Conservation (phyloP, 2,329 filamentous ascomycete species). For the Exophiala spinifera region DNA sequence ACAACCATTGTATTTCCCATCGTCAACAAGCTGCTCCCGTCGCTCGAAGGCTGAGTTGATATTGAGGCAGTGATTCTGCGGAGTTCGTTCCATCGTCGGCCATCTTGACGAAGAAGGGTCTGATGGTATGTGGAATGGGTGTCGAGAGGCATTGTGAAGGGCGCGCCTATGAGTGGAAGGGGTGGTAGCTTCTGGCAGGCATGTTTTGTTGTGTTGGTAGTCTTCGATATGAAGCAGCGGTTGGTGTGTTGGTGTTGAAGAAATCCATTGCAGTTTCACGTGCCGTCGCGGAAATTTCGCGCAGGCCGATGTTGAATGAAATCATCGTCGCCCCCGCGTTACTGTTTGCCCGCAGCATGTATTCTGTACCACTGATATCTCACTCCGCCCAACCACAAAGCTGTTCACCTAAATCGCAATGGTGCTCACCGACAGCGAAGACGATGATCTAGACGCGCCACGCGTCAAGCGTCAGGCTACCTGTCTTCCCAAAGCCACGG, state of each 20-base stretch:
- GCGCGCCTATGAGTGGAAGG: no score
- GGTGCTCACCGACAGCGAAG: constrained; percentile 25
- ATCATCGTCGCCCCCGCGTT: background rate
- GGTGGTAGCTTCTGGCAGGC: no score
- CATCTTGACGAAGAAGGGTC: constrained; percentile 76
- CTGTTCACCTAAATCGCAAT: constrained; percentile 3
- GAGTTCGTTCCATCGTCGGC: constrained; percentile 94
- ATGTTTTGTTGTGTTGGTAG: no score
- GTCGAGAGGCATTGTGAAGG: constrained; percentile 75
- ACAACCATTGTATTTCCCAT: constrained; percentile 98
- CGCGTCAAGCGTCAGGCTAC: constrained; percentile 6
- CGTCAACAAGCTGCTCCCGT: constrained; percentile 89
- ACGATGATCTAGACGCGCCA: constrained; percentile 20
- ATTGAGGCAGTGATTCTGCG: constrained; percentile 85
- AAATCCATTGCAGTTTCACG: background rate
- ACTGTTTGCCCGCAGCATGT: no score
- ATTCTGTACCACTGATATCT: background rate
- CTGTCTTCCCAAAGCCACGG: background rate
- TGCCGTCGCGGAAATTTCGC: constrained; percentile 15
- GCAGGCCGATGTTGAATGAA: background rate
- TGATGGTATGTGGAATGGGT: constrained; percentile 87
- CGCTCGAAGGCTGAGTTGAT: constrained; percentile 84
- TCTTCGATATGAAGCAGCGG: no score
- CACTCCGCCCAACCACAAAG: no score
- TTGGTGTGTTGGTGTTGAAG: background rate